Base-by-base conservation (phyloP, 2,329 filamentous ascomycete species). In the Cladophialophora chaetospira region DNA sequence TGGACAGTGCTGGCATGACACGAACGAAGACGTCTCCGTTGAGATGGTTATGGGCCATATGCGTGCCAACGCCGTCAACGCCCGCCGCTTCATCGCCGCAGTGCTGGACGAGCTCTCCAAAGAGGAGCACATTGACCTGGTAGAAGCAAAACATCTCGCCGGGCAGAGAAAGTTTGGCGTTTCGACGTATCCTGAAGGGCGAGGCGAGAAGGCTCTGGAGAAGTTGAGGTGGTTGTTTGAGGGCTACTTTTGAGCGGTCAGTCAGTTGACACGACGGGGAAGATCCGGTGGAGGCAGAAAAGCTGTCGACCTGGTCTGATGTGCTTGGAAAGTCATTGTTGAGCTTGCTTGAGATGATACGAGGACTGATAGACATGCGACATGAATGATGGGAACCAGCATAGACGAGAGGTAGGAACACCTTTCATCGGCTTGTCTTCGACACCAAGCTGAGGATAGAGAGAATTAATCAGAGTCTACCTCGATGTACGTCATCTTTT, bases 31-130 rank as follows among this genome's bases (percentile, higher is more conserved):
- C 63, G 94, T 99, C 61, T 92, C 91, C 61, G 94, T 99, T 19
- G 89, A 92, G 73, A 96, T 97, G 89, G 94, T 99, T 54, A 90
- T 96, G 86, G 88, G 85, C 60, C 90, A 96, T 75, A 99, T 99
- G 94, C 88, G 88, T 71, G 88, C 91, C 65, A 99, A 99, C 75
- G 82, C 89, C 50, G 81, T 87, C 70, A 99, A 97, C 69, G 94
- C 94, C 29, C 87, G 88, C 72, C 81, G 86, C 49, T 87, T 97
- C 55, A 87, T 99, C 29, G 89, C 85, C 31, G 90, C 89, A 28
- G 91, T 97, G 42, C 79, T 99, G 53, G 90, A 97, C 73, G 87
- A 91, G 74, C 79, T 97, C 66, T 86, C 84, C 67, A 87, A 88
- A 70, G 82, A 89, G 58, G 88, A 93, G 70, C 84, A 96, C 73